Conservation (phyloP, 2,329 filamentous ascomycete genomes). For the Calonectria pseudoreteaudii region DNA sequence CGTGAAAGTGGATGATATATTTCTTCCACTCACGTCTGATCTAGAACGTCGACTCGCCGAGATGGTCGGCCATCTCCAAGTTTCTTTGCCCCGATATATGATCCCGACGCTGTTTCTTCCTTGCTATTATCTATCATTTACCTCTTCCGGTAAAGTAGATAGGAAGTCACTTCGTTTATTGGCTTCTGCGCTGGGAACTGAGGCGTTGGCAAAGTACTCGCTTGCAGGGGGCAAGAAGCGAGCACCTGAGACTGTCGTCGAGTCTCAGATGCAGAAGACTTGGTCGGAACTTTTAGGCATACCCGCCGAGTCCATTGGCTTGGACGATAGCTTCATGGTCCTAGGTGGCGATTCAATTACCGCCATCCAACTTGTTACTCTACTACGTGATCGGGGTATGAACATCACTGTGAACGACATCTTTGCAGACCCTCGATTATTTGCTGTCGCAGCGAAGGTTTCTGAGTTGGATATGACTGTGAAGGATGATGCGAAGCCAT, state of each 20-base stretch:
- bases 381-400: slow-evolving; percentile 5
- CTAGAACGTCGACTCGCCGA: background rate
- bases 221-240: slow-evolving; percentile 4
- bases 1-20: background rate
- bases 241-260: background rate
- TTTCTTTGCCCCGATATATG: background rate
- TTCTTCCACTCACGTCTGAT: background rate
- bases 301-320: slow-evolving; percentile 43
- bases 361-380: slow-evolving; percentile 36
- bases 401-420: background rate
- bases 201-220: slow-evolving; percentile 20
- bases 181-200: slow-evolving; percentile 20
- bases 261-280: slow-evolving; percentile 40
- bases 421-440: background rate
- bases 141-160: background rate
- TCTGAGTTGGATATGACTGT: background rate
- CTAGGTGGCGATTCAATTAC: slow-evolving; percentile 17
- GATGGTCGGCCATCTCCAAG: background rate
- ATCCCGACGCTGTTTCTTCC: background rate
- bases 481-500: background rate
- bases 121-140: background rate
- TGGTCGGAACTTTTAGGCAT: slow-evolving; percentile 46
- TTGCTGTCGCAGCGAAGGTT: background rate
- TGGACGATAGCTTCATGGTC: slow-evolving; percentile 4
- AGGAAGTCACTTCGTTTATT: background rate